Evolutionary conservation across 495 filamentous ascomycete genomes (phyloP).

Genomic region (Tuber brumale): DNA sequence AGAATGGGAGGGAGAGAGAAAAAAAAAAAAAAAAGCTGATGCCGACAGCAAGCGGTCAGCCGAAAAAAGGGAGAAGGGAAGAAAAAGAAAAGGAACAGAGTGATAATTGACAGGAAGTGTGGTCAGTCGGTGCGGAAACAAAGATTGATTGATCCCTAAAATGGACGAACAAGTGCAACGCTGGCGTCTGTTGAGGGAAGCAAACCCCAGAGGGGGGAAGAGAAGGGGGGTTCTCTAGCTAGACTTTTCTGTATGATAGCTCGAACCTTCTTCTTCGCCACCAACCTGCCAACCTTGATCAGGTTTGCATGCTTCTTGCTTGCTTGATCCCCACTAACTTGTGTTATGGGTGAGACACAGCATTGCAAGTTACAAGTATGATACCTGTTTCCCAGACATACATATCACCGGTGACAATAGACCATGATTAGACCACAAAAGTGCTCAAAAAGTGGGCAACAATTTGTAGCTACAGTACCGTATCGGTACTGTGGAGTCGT

Average conservation of each 20-base stretch:
- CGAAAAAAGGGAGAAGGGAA: not conserved
- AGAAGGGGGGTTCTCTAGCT: not conserved
- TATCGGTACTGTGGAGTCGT: no score
- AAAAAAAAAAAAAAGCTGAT: not conserved
- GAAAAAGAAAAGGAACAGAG: not conserved
- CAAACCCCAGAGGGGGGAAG: not conserved
- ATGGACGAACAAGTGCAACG: not conserved
- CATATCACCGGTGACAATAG: not conserved
- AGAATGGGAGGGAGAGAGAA: not conserved
- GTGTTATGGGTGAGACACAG: not conserved
- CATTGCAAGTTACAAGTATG: not conserved
- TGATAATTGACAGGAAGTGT: not conserved
- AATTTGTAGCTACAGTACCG: not conserved
- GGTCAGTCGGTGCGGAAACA: not conserved
- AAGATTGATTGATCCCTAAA: not conserved
- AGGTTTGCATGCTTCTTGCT: not conserved
- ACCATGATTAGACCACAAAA: not conserved
- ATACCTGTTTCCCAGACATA: not conserved
- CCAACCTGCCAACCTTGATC: not conserved
- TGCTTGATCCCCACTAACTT: no score
- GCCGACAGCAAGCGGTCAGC: not conserved
- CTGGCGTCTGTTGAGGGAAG: not conserved
- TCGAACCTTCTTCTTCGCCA: not conserved
- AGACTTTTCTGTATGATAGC: not conserved
- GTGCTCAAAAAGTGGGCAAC: not conserved